Evolutionary conservation across 2,329 filamentous ascomycete genomes (phyloP), one percentile per base, ranked within the genome.

Genomic region (Sarocladium strictum): DNA sequence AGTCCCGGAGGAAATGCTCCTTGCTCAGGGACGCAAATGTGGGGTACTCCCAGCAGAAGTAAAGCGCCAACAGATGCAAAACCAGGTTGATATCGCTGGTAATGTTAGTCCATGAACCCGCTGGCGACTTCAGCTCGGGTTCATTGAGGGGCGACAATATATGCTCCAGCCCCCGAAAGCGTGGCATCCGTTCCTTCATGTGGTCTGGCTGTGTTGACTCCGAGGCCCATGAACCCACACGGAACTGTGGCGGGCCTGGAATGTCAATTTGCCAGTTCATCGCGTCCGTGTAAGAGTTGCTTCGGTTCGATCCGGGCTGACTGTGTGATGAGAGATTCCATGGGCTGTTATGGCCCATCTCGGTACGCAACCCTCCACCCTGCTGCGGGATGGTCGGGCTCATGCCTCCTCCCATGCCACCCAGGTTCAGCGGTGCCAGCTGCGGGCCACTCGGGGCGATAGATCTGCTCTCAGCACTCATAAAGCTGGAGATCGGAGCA

Each of bases 31-130:
- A 82, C 3, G 85, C 82, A 67, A 89, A 89, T 12, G 86, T 89
- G 2, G 87, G 85, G 64, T 90, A 89, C 59, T 87, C 82, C 80
- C 86, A 90, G 71, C 84, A 87, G 60, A 89, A 89, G 68, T 89
- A 89, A 29, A 88, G 71, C 0, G 79, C 76, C 53, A 89, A 69
- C 10, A 89, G 72, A 60, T 85, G 83, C 57, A 84, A 76, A 1
- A 89, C 80, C 27, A 89, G 75, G 12, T 66, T 69, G 12, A 72
- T 62, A 59, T 89, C 84, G 2, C 67, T 63, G 2, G 84, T 86
- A 21, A 88, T 76, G 37, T 62, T 72, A 1, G 85, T 87, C 86
- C 85, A 89, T 0, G 72, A 73, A 3, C 63, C 67, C 0, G 72
- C 62, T 0, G 76, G 69, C 1, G 72, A 65, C 58, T 72, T 72